Conservation (phyloP, 805 yeast genomes). For the Barnettozyma populi region DNA sequence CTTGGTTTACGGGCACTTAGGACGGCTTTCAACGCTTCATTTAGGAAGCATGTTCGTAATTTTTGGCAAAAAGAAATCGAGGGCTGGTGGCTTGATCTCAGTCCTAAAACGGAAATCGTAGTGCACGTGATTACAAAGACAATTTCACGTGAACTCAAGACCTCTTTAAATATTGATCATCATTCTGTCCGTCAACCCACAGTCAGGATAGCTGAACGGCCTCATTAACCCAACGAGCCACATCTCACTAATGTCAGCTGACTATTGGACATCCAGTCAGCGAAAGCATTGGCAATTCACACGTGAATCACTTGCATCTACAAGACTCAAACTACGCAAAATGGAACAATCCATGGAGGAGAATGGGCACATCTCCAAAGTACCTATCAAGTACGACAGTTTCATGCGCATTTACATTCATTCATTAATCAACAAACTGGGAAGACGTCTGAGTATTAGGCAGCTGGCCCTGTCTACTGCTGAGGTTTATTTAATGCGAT, state of each 20-base stretch:
- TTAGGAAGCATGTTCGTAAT: too few species aligned
- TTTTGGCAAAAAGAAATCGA: too few species aligned
- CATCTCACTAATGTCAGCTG: conserved; percentile 54
- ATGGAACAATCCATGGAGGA: conserved; percentile 36
- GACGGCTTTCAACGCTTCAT: too few species aligned
- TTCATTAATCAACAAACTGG: conserved; percentile 66
- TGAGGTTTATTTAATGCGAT: conserved; percentile 77
- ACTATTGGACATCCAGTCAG: conserved; percentile 85
- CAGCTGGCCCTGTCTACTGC: conserved; percentile 88
- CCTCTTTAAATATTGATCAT: too few species aligned
- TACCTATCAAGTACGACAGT: conserved; percentile 33
- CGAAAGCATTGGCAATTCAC: conserved; percentile 77
- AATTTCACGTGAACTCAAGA: background rate
- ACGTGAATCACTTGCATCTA: conserved; percentile 46
- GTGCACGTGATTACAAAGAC: background rate
- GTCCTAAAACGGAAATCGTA: background rate
- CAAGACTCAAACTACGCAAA: conserved; percentile 37
- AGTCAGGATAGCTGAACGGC: background rate
- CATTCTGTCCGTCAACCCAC: background rate
- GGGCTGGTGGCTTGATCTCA: too few species aligned
- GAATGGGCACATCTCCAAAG: conserved; percentile 35
- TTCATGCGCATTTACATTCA: conserved; percentile 79
- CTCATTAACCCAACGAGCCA: background rate
- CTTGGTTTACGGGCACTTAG: background rate
- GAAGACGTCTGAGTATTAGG: conserved; percentile 69